Base-by-base conservation (phyloP, 352 stramenopile genomes). In the Phytophthora litchii region DNA sequence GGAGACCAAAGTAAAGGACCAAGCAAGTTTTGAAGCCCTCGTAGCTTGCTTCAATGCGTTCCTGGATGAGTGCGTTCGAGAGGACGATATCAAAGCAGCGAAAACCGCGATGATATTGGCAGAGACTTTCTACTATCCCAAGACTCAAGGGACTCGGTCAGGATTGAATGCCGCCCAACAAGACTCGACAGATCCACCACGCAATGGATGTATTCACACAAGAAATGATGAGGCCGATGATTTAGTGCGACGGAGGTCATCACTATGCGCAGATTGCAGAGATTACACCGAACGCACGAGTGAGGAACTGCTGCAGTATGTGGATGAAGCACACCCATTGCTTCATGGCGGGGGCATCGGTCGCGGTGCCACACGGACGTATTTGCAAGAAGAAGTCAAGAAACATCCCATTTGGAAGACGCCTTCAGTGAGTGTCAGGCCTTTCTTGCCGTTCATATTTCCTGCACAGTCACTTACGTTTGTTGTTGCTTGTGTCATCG, bases 51-150 rank as follows among this genome's bases (percentile, higher is more conserved):
- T 92, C 40, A 63, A 89, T 50, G 71, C 69, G 9, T 95, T 93
- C 51, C 60, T 95, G 1, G 75, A 89, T 51, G 73, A 86, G 27
- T 95, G 86, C 41, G 73, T 91, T 14, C 78, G 67, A 27, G 75
- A 93, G 50, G 82, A 91, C 42, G 83, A 95, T 52, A 77, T 92
- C 37, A 93, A 93, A 54, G 82, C 84, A 2, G 83, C 86, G 40
- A 95, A 95, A 69, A 95, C 83, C 1, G 86, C 86, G 25, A 95
- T 95, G 82, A 95, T 95, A 34, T 70, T 95, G 20, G 81, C 86
- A 1, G 86, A 92, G 43, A 95, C 86, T 1, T 95, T 95, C 41
- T 95, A 93, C 38, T 54, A 63, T 10, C 67, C 67, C 3, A 76
- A 72, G 44, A 21, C 31, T 14, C 34, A 67, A 44, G 27, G 47